Evolutionary conservation across 805 yeast genomes (phyloP), one percentile per base, ranked within the genome.

Genomic region (Candida nitratophila): DNA sequence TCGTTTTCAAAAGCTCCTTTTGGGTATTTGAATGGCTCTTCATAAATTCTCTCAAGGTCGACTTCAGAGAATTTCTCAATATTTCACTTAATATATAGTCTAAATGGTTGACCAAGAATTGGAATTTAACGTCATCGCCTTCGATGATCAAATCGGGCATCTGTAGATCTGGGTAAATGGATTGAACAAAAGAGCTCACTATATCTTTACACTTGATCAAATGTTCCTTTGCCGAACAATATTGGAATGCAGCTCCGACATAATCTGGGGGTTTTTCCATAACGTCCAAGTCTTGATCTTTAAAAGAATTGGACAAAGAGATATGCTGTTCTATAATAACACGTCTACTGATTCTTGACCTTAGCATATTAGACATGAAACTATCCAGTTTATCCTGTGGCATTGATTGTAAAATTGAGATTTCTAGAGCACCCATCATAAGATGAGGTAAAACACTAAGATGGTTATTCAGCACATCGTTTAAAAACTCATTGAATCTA

Each of bases 341-440:
- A 53, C 98, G 71, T 65, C 99, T 72, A 52, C 95, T 83, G 34
- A 91, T 86, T 56, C 99, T 76, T 4, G 95, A 86, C 44, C 96
- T 71, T 37, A 91, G 65, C 73, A 89, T 74, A 5, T 83, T 74
- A 12, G 89, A 80, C 73, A 90, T 78, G 55, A 90, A 77, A 16
- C 65, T 68, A 56, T 91, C 96, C 50, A 91, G 64, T 39, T 81
- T 68, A 2, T 69, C 63, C 46, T 77, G 81, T 3, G 88, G 82
- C 55, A 84, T 72, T 34, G 68, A 65, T 42, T 70, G 62, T 40
- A 83, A 58, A 32, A 83, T 78, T 14, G 85, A 77, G 49, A 82
- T 82, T 55, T 91, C 97, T 39, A 89, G 67, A 1, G 95, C 88
- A 1, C 98, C 98, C 89, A 89, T 86, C 71, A 91, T 84, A 47